Base-by-base conservation (phyloP, 2,329 filamentous ascomycete genomes). In the Scedosporium boydii region DNA sequence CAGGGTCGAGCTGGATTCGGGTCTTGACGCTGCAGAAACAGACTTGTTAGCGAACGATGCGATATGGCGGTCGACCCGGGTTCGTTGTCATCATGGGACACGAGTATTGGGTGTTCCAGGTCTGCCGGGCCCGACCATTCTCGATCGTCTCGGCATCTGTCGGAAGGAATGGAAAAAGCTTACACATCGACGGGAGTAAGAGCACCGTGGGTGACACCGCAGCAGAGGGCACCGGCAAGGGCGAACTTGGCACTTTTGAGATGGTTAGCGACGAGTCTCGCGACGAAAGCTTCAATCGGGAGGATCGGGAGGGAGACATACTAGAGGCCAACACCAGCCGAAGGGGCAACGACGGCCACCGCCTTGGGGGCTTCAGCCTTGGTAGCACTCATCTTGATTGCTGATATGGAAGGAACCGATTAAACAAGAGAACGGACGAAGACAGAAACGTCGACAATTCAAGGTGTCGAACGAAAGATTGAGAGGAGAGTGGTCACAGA, bases 131-230 rank as follows among this genome's bases (percentile, higher is more conserved):
- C 23, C 29, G 26, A 10, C 57, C 27, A 23, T 18, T 3, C 14
- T n/a, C 42, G 27, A 26, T 61, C 27, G 46, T 34, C 12, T 46
- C 18, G 14, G 41, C 26, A 21, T 46, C 56, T 21, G 38, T n/a
- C 3, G 23, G 18, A 51, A 56, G 12, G 6, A 27, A 29, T 27
- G 53, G 29, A 23, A n/a, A 59, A 62, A 51, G 90, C 93, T 79
- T 95, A 98, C 93, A 99, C 95, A 90, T 99, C 95, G 78, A 99
- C 92, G 75, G 95, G 95, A 70, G 95, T 99, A 72, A 98, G 87
- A 74, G 85, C 89, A 79, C 93, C 95, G 86, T 99, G 95, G 75
- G 95, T 99, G 81, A 98, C 82, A 71, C 93, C 95, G 81, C 95
- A 99, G 88, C 95, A 97, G 83, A 98, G 82, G 72, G 95, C 95